These are phyloP conservation scores for Mortierella claussenii DNA, from an alignment of 192 early-diverging fungal species.

Conservation along the genomic window DNA sequence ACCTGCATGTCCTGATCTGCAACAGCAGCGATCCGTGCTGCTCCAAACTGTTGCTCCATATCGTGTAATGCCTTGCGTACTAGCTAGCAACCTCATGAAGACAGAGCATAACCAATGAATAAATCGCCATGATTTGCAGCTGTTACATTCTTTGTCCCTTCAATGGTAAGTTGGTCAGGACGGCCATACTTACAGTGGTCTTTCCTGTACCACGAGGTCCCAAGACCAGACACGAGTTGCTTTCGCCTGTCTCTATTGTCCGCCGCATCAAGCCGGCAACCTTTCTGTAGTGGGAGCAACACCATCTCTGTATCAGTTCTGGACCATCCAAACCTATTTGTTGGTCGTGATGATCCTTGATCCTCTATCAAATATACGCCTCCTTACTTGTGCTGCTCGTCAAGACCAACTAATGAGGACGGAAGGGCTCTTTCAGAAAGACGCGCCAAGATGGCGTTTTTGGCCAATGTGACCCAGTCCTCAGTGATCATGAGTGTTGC, in stretches of 20 bases:
- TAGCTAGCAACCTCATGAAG: too few relatives aligned
- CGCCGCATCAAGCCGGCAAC: slow-evolving; percentile 67
- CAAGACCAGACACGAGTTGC: slow-evolving; percentile 87
- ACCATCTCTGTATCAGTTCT: too few relatives aligned
- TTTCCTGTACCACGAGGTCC: slow-evolving; percentile 76
- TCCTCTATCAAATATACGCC: not conserved
- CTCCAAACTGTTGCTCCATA: slow-evolving; percentile 32
- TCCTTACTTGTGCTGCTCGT: slow-evolving; percentile 59
- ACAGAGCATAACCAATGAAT: too few relatives aligned
- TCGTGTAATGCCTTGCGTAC: slow-evolving; percentile 56
- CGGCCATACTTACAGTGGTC: slow-evolving; percentile 30
- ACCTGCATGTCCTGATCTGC: slow-evolving; percentile 13
- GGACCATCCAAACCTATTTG: too few relatives aligned
- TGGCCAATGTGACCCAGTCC: slow-evolving; percentile 20
- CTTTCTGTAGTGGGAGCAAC: slow-evolving; percentile 58
- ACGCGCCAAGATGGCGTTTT: slow-evolving; percentile 38
- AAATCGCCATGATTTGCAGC: too few relatives aligned
- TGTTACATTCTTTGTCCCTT: too few relatives aligned
- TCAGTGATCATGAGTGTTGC: not conserved
- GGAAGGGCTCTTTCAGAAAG: slow-evolving; percentile 54
- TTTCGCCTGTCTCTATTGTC: slow-evolving; percentile 76
- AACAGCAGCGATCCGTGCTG: not conserved
- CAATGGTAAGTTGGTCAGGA: too few relatives aligned
- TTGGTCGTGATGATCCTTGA: too few relatives aligned
- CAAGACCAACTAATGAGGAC: slow-evolving; percentile 52